Evolutionary conservation across 2,329 filamentous ascomycete genomes (phyloP).

Genomic region (Penicillium sp.): DNA sequence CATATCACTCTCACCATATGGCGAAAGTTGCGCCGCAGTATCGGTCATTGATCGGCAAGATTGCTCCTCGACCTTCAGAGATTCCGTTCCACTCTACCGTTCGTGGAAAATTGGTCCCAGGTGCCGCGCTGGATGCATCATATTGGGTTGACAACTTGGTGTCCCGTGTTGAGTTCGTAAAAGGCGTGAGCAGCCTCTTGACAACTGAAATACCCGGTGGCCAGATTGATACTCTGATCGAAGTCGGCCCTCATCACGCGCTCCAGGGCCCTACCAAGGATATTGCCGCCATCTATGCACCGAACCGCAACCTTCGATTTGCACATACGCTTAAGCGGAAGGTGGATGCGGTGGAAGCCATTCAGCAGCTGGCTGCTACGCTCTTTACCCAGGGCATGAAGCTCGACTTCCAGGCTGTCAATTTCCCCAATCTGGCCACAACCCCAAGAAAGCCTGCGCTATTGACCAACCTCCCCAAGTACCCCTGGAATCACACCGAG

Average conservation of each 20-base stretch:
- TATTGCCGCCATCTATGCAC: constrained; percentile 10
- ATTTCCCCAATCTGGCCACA: constrained; percentile 13
- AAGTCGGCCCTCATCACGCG: constrained; percentile 22
- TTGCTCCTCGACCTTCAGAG: constrained; percentile 11
- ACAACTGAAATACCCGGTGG: background rate
- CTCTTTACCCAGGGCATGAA: constrained; percentile 18
- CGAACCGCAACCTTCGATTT: constrained; percentile 12
- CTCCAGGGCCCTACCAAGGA: constrained; percentile 18
- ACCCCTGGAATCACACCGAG: constrained; percentile 23
- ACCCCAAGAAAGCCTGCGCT: constrained; percentile 10
- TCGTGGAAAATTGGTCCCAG: constrained; percentile 13
- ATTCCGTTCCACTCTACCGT: constrained; percentile 23
- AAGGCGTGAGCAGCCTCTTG: constrained; percentile 17
- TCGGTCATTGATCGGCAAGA: constrained; percentile 17
- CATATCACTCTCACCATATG: constrained; percentile 34
- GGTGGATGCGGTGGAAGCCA: constrained; percentile 11
- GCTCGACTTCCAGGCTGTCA: constrained; percentile 19
- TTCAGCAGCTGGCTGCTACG: constrained; percentile 17
- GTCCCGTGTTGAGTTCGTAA: constrained; percentile 21
- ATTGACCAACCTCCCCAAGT: constrained; percentile 20
- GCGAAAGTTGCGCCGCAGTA: constrained; percentile 17
- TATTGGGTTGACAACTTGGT: constrained; percentile 25
- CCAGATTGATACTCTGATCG: constrained; percentile 14
- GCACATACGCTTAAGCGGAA: constrained; percentile 19
- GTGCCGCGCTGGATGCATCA: constrained; percentile 10